These are phyloP conservation scores for Saccharum hybrid DNA, from an alignment of 202 grass and related monocot genomes.

Conservation along the genomic window DNA sequence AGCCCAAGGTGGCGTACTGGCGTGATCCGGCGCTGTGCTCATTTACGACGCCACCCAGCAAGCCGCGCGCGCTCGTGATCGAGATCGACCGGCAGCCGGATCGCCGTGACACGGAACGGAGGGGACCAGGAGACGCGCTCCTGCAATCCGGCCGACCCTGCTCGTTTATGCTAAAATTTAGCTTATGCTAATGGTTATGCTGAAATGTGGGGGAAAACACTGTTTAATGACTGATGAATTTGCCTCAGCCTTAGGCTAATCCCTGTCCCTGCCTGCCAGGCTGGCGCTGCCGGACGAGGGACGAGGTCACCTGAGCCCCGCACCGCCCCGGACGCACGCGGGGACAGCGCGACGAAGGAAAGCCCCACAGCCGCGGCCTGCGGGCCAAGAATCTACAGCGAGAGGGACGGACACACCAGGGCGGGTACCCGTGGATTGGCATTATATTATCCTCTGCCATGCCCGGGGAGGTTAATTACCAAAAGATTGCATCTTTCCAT, in stretches of 20 bases:
- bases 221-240: no score
- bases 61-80: background rate
- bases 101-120: slow-evolving; percentile 3
- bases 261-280: background rate
- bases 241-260: no score
- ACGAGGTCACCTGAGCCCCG: background rate
- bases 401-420: background rate
- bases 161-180: no score
- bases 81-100: slow-evolving; percentile 36
- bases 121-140: background rate
- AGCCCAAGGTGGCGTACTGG: no score
- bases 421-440: no score
- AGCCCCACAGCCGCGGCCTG: slow-evolving; percentile 22
- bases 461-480: slow-evolving; percentile 28
- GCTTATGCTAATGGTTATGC: no score
- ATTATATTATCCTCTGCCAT: background rate
- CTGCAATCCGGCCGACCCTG: background rate
- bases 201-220: no score
- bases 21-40: no score
- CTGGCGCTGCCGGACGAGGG: background rate
- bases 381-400: slow-evolving; percentile 40
- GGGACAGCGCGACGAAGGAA: background rate
- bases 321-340: background rate
- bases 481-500: slow-evolving; percentile 45
- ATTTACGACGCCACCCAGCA: no score